Conservation (phyloP, 2,329 filamentous ascomycete species). For the Aspergillus sp. region DNA sequence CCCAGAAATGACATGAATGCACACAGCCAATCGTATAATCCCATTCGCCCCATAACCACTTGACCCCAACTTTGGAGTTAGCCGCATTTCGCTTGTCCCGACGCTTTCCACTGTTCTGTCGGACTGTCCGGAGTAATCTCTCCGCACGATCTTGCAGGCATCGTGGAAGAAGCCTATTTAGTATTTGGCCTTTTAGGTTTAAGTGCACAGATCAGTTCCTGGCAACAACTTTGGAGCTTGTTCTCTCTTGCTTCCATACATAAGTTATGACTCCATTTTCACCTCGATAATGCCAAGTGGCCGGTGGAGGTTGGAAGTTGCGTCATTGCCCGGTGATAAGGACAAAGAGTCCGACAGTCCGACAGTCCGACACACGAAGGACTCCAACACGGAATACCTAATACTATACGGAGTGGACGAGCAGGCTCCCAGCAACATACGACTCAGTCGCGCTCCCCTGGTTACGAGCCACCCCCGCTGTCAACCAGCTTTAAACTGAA, state of each 20-base stretch:
- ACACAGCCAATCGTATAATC: slow-evolving; percentile 17
- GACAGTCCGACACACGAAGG: too few species aligned
- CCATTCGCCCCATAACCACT: slow-evolving; percentile 10
- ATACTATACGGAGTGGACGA: neutral
- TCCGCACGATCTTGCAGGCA: neutral
- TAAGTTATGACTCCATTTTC: neutral
- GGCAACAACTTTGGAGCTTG: neutral
- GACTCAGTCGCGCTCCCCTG: too few species aligned
- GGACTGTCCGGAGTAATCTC: neutral
- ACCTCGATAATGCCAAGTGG: too few species aligned
- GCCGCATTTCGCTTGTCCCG: slow-evolving; percentile 4
- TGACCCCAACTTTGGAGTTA: slow-evolving; percentile 17
- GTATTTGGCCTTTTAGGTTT: neutral
- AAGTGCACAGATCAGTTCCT: neutral
- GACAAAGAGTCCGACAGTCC: neutral
- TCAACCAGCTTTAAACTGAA: neutral
- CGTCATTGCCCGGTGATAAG: neutral
- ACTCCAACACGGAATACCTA: too few species aligned
- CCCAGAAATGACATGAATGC: slow-evolving; percentile 16
- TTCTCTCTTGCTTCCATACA: neutral
- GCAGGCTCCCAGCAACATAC: too few species aligned
- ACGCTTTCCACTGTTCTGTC: neutral
- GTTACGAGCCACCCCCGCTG: neutral
- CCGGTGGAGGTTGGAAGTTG: neutral
- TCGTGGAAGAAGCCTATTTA: neutral